Percentiles rank a stretch among this genome's conserved stretches.
Evolutionary conservation across 192 early-diverging fungal species (phyloP).

Genomic region (Coemansia sp.): DNA sequence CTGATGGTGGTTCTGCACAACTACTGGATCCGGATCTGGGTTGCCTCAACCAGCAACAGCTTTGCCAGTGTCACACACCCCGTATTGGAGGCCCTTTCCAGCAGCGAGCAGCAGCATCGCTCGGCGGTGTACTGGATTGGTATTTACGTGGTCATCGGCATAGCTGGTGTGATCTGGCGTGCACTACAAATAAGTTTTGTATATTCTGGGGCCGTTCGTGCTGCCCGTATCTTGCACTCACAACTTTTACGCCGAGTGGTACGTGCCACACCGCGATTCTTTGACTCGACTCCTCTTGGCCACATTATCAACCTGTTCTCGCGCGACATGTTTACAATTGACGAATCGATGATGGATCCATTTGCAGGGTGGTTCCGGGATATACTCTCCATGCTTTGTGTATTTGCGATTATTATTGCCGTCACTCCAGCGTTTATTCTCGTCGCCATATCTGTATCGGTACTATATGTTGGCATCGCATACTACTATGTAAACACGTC

Average conservation of each 20-base stretch:
- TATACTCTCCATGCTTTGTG: slow-evolving; percentile 36
- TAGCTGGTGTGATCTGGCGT: too few relatives aligned
- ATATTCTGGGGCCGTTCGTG: too few relatives aligned
- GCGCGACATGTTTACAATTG: slow-evolving; percentile 85
- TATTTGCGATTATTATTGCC: slow-evolving; percentile 63
- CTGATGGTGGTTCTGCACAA: slow-evolving; percentile 49
- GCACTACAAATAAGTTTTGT: too few relatives aligned
- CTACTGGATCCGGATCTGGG: slow-evolving; percentile 58
- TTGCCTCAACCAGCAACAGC: not conserved
- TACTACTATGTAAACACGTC: slow-evolving; percentile 73
- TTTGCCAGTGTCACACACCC: too few relatives aligned
- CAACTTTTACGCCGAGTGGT: too few relatives aligned
- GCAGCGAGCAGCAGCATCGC: too few relatives aligned
- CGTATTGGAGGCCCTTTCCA: too few relatives aligned
- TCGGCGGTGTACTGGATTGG: too few relatives aligned
- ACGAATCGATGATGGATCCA: slow-evolving; percentile 58
- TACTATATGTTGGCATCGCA: slow-evolving; percentile 63
- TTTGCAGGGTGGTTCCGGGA: slow-evolving; percentile 36
- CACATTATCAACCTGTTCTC: slow-evolving; percentile 87
- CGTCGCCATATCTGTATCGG: slow-evolving; percentile 52
- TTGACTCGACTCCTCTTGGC: slow-evolving; percentile 89
- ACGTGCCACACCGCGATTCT: slow-evolving; percentile 78
- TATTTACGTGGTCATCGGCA: too few relatives aligned
- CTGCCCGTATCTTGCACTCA: too few relatives aligned
- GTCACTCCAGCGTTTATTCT: slow-evolving; percentile 79